phyloP scores from a whole-genome alignment of 148 eudicot species.

The Camellia japonica region DNA sequence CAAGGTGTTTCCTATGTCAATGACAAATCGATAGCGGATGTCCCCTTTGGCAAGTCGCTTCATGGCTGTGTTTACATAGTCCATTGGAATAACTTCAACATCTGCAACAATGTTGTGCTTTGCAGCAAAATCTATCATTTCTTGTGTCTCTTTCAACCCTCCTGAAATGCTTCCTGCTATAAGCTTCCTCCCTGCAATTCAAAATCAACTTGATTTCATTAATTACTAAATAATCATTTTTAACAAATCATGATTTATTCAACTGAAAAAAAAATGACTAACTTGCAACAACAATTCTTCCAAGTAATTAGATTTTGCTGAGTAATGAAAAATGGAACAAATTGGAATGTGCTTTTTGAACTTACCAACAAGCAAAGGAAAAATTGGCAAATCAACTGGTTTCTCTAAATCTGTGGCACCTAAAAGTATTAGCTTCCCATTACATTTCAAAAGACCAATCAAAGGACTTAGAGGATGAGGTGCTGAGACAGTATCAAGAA shows the following conservation, averaged over 20 bases:
- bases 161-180: constrained; percentile 5
- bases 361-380: constrained; percentile 19
- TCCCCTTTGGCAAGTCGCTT: constrained; percentile 5
- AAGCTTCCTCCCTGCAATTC: constrained; percentile 14
- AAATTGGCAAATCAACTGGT: constrained; percentile 6
- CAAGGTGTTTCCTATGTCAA: constrained; percentile 11
- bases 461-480: constrained; percentile 1
- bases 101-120: constrained; percentile 15
- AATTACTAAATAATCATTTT: no score
- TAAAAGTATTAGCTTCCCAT: constrained; percentile 12
- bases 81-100: constrained; percentile 18
- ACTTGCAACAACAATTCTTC: no score
- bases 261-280: not conserved
- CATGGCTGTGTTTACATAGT: constrained; percentile 13
- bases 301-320: not conserved
- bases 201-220: not conserved
- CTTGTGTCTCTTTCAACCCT: constrained; percentile 20
- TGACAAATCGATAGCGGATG: constrained; percentile 8
- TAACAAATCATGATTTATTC: no score
- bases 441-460: constrained; percentile 7
- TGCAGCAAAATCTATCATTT: constrained; percentile 18
- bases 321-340: not conserved
- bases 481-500: constrained; percentile 14
- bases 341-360: not conserved
- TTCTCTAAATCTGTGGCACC: constrained; percentile 4